phyloP scores from a whole-genome alignment of 1,284 basidiomycete genomes.

The Cystobasidiaceae sp. region DNA sequence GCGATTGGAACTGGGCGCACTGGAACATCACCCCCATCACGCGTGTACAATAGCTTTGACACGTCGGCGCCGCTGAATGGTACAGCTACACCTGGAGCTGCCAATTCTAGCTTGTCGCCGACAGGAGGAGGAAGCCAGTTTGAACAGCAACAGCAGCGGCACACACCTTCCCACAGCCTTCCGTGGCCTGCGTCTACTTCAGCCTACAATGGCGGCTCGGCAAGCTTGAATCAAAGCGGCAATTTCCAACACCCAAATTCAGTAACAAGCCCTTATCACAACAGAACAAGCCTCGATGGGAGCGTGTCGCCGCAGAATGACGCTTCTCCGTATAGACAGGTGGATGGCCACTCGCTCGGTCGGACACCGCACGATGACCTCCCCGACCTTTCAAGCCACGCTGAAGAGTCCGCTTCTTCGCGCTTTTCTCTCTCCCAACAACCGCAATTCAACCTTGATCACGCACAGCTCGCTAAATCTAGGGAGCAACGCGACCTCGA shows the following conservation, averaged over 20 bases:
- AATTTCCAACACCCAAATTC: neutral
- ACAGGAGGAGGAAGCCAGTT: neutral
- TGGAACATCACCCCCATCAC: conserved; percentile 17
- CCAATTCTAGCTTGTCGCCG: neutral
- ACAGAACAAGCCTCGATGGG: neutral
- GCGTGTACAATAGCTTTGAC: neutral
- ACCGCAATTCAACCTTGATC: conserved; percentile 29
- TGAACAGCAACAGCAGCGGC: neutral
- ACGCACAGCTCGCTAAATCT: conserved; percentile 26
- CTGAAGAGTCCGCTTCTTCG: neutral
- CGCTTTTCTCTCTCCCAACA: conserved; percentile 6
- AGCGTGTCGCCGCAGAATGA: neutral
- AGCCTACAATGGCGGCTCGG: too few relatives aligned
- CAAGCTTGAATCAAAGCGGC: neutral
- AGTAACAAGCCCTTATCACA: neutral
- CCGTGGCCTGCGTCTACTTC: conserved; percentile 23
- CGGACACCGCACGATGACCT: neutral
- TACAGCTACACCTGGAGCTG: neutral
- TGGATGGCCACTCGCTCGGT: neutral
- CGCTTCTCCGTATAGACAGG: too few relatives aligned
- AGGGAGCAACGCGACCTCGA: conserved; percentile 27
- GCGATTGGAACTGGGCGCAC: conserved; percentile 25
- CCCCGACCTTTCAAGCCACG: neutral
- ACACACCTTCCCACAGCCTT: conserved; percentile 5
- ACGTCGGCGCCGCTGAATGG: neutral